These are phyloP conservation scores for Penicillium nordicum DNA, from an alignment of 2,329 filamentous ascomycete species.

Conservation along the genomic window DNA sequence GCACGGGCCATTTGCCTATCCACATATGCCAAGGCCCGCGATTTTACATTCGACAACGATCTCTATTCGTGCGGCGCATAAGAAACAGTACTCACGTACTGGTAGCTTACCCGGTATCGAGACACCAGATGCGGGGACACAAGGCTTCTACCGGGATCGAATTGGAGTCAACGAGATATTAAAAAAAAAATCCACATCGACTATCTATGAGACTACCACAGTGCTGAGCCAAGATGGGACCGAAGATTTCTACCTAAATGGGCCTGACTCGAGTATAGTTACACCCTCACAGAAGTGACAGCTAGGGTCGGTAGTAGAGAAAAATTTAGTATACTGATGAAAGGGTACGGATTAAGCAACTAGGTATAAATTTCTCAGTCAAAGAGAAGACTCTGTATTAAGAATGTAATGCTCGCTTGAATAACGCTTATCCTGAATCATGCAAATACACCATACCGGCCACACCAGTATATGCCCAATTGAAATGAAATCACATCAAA, in stretches of 20 bases:
- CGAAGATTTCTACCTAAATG: background rate
- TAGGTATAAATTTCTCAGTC: background rate
- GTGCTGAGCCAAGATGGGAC: no score
- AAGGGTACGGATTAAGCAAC: background rate
- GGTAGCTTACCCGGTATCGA: background rate
- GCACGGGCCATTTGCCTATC: background rate
- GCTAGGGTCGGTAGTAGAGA: background rate
- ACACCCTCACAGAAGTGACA: background rate
- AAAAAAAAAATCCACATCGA: no score
- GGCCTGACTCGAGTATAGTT: background rate
- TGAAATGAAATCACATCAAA: constrained; percentile 3
- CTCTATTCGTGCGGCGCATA: background rate
- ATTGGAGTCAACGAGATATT: background rate
- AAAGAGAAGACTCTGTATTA: background rate
- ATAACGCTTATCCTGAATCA: constrained; percentile 6
- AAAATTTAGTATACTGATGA: background rate
- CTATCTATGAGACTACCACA: no score
- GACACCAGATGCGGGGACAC: background rate
- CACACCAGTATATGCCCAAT: constrained; percentile 11
- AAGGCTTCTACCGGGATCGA: background rate
- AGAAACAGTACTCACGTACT: background rate
- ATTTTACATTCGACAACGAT: background rate
- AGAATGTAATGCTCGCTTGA: constrained; percentile 3
- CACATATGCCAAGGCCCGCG: background rate
- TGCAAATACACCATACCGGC: constrained; percentile 6